Evolutionary conservation across 805 yeast species (phyloP).

Genomic region (Dipodascus geniculatus): DNA sequence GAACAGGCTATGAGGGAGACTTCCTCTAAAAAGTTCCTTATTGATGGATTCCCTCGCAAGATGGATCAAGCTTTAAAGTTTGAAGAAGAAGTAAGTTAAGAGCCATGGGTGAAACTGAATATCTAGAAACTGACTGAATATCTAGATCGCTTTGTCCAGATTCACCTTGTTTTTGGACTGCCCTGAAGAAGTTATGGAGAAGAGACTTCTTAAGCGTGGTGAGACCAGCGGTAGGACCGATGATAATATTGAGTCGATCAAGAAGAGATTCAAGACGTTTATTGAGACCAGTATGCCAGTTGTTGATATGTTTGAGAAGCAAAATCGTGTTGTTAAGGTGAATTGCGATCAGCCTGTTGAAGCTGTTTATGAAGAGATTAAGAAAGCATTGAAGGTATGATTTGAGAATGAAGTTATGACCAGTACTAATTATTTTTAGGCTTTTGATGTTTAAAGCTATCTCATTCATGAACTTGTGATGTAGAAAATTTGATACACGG

Average conservation of each 20-base stretch:
- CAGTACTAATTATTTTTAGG: not conserved
- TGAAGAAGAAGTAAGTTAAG: constrained; percentile 39
- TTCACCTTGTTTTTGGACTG: constrained; percentile 38
- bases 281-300: constrained; percentile 90
- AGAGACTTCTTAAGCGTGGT: constrained; percentile 79
- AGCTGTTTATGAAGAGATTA: constrained; percentile 58
- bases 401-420: constrained; percentile 7
- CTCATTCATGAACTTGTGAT: not conserved
- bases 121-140: not conserved
- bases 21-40: constrained; percentile 43
- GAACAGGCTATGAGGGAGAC: constrained; percentile 54
- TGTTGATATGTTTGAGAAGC: constrained; percentile 64
- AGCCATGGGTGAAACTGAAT: no score
- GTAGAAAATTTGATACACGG: not conserved
- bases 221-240: constrained; percentile 91
- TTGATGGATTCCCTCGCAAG: constrained; percentile 89
- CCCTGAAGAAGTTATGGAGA: constrained; percentile 72
- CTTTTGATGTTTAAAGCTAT: not conserved
- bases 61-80: constrained; percentile 88
- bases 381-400: constrained; percentile 42
- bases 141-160: constrained; percentile 11
- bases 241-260: constrained; percentile 84
- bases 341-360: constrained; percentile 75
- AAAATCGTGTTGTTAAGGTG: constrained; percentile 64
- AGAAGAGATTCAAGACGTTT: constrained; percentile 79